Evolutionary conservation across 2,329 filamentous ascomycete species (phyloP), one percentile per base, ranked within the genome.

Genomic region (Colletotrichum nymphaeae): DNA sequence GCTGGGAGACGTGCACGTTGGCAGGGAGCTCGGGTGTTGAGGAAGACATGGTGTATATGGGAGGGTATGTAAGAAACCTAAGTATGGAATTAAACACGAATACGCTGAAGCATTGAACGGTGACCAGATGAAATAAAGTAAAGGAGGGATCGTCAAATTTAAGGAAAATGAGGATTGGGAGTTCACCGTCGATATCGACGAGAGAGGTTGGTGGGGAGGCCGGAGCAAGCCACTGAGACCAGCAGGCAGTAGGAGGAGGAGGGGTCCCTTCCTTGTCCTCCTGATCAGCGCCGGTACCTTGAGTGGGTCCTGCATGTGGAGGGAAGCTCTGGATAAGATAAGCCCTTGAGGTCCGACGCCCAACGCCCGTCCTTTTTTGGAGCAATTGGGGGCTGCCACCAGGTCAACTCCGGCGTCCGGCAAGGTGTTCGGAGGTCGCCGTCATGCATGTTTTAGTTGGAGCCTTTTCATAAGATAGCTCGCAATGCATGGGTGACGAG

Each of bases 1-100:
- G 96, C 19, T 86, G 86, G 52, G 95, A 98, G 81, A 98, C 86
- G 84, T 97, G 94, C 74, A 93, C 90, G 79, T 92, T 92, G 77
- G 88, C 75, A 11, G 89, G 89, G 56, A 92, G 83, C 66, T 80
- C 80, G 78, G 82, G 80, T 59, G 67, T 26, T 16, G 79, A 64
- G 30, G 62, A 79, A 60, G 80, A 68, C 83, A 84, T 84, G 72
- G 63, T 77, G 73, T 42, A 19, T 19, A 42, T 19, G 16, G 32
- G 32, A 12, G 35, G 37, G n/a, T 46, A 32, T 26, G 7, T 46
- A 2, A 2, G 52, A 42, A 3, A 42, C 37, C 16, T 65, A 4
- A 4, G 52, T 19, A 32, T 66, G 32, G 11, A 55, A 55, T 28
- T 26, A 46, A 30, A 55, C 24, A 9, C 7, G 57, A 19, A 7